Percentiles rank a stretch among this genome's conserved stretches.
These are phyloP conservation scores for Blastomyces gilchristii DNA, from an alignment of 2,329 filamentous ascomycete genomes.

Conservation along the genomic window DNA sequence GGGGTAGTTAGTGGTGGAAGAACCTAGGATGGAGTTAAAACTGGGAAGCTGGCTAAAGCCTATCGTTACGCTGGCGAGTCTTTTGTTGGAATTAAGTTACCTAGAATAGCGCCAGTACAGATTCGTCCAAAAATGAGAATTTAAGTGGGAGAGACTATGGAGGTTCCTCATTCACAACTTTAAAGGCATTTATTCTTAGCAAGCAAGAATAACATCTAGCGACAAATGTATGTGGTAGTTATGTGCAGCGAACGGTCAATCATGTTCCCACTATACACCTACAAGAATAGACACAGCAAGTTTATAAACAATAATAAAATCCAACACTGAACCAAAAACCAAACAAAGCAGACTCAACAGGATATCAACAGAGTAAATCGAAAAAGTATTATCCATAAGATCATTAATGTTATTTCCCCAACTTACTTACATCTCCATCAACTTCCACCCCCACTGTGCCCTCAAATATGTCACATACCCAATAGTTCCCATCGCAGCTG, in stretches of 20 bases:
- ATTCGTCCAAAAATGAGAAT: background rate
- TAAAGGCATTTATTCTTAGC: no score
- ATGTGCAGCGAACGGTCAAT: no score
- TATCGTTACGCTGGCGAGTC: no score
- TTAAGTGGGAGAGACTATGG: background rate
- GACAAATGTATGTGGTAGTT: no score
- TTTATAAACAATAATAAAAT: background rate
- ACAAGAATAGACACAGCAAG: background rate
- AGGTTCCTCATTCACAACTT: no score
- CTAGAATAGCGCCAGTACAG: background rate
- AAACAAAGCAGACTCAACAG: background rate
- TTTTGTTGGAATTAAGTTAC: no score
- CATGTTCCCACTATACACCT: no score
- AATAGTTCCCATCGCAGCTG: conserved; percentile 4
- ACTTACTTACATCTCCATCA: background rate
- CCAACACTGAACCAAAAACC: background rate
- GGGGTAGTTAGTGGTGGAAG: no score
- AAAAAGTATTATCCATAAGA: background rate
- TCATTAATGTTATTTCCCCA: no score
- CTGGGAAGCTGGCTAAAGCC: no score
- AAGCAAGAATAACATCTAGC: no score
- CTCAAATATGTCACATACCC: conserved; percentile 3
- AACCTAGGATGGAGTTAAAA: no score
- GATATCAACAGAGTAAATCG: background rate
- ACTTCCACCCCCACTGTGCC: background rate